Evolutionary conservation across 768 basidiomycete species (phyloP), one percentile per base, ranked within the genome.

Genomic region (Naganishia randhawae): DNA sequence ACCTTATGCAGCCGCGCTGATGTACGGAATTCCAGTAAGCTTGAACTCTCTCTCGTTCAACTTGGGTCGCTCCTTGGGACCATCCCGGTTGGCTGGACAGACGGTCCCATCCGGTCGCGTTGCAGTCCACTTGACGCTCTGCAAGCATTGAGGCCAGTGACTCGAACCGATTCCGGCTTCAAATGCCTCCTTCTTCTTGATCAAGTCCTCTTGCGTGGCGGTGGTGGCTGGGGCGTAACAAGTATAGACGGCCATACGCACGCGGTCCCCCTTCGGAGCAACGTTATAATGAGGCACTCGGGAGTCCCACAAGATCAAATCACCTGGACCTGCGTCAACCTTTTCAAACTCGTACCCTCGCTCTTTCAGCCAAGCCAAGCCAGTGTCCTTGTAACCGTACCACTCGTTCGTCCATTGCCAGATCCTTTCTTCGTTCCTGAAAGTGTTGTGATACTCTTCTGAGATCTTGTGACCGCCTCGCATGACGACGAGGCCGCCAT

Each of bases 401-500:
- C 35, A 69, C 54, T 78, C 76, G 31, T 39, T 53, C 3, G 55
- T 35, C 66, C 69, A 67, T 7, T 51, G 51, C 29, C 53, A 63
- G 11, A 17, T 25, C 5, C 63, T 51, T 33, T 63, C 64, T 16
- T 74, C 72, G 45, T 75, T 39, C 6, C 74, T 74, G 63, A 76
- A 72, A 17, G 71, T 67, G 45, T 76, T 74, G 54, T 80, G 80
- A 72, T 75, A 77, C 67, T 80, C 68, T 63, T 74, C 71, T 62
- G 77, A 78, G 22, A 79, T 66, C 17, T 67, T 68, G n/a, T 75
- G 70, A 13, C 75, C 76, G 13, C 78, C 78, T 42, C 74, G 70
- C 65, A 81, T 77, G 53, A 82, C 79, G 72, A 80, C 75, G 2
- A 82, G 71, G 13, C 81, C 81, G 25, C 81, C 81, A 54, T 82